phyloP scores from a whole-genome alignment of 129 eudicot genomes.

The Ambrosia artemisiifolia region DNA sequence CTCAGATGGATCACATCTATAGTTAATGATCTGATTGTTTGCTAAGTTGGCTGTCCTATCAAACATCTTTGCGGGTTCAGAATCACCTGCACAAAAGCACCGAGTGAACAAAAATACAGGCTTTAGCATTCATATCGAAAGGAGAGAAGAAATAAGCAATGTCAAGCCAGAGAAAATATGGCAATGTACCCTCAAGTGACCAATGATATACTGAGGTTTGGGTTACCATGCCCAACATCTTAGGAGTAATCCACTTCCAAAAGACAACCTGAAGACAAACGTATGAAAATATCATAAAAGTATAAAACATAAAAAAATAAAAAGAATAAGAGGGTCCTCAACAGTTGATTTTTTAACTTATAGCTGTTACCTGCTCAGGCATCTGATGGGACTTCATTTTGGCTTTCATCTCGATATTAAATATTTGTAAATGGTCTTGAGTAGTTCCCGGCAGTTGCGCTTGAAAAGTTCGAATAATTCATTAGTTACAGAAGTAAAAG shows the following conservation, averaged over 20 bases:
- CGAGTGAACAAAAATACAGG: not conserved
- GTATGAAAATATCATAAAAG: slow-evolving; percentile 14
- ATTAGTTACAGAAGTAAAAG: slow-evolving; percentile 17
- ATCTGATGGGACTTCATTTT: slow-evolving; percentile 94
- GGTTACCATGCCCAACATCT: slow-evolving; percentile 92
- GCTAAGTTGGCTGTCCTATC: slow-evolving; percentile 92
- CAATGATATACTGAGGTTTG: slow-evolving; percentile 92
- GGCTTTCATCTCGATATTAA: slow-evolving; percentile 83
- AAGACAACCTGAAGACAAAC: slow-evolving; percentile 59
- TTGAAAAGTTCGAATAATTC: slow-evolving; percentile 27
- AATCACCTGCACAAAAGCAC: slow-evolving; percentile 53
- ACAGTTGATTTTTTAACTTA: not conserved
- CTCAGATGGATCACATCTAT: slow-evolving; percentile 89
- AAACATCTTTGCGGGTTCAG: slow-evolving; percentile 88
- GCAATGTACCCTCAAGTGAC: slow-evolving; percentile 81
- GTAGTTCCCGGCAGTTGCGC: slow-evolving; percentile 97
- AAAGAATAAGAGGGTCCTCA: not conserved
- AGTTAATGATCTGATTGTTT: slow-evolving; percentile 91
- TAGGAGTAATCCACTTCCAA: slow-evolving; percentile 96
- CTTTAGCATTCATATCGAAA: slow-evolving; percentile 11
- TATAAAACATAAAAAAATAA: not conserved
- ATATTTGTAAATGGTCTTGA: slow-evolving; percentile 93
- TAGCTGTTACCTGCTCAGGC: slow-evolving; percentile 84
- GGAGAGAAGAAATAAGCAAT: not conserved
- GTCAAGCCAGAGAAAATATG: slow-evolving; percentile 4